A percentile compares a stretch with the other conserved stretches of the same genome.
phyloP scores from a whole-genome alignment of 352 stramenopile species.

The Globisporangium cederbergense region DNA sequence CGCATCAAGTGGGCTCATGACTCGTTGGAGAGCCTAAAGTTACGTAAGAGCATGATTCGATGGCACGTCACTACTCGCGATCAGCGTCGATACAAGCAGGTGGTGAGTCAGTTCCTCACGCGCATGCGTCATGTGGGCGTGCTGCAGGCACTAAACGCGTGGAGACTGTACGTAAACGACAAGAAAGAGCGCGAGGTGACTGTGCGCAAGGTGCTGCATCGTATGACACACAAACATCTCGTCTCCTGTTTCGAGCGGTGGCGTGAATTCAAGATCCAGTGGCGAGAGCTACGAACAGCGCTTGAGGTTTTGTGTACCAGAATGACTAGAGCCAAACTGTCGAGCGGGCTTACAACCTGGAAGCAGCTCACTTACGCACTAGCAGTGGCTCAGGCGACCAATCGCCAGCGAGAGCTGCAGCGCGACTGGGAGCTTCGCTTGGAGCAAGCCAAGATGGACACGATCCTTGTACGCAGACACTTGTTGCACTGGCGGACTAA shows the following conservation, averaged over 20 bases:
- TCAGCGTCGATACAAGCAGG: neutral
- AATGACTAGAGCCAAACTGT: neutral
- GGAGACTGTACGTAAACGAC: constrained; percentile 24
- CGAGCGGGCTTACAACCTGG: constrained; percentile 5
- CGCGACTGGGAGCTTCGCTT: constrained; percentile 24
- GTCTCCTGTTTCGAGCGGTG: constrained; percentile 22
- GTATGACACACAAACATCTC: constrained; percentile 30
- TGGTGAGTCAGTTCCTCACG: constrained; percentile 6
- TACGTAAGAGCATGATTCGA: neutral
- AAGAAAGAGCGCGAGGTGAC: constrained; percentile 23
- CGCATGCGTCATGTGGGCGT: constrained; percentile 34
- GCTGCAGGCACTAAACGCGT: constrained; percentile 49
- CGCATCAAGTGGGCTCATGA: neutral
- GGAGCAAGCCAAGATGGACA: constrained; percentile 20
- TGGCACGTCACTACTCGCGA: constrained; percentile 6
- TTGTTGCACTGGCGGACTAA: constrained; percentile 25
- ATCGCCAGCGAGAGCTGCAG: constrained; percentile 20
- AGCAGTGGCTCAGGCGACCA: constrained; percentile 12
- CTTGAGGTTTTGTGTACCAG: neutral
- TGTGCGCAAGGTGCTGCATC: constrained; percentile 25
- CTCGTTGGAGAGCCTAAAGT: neutral
- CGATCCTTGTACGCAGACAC: constrained; percentile 21
- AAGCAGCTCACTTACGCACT: constrained; percentile 16
- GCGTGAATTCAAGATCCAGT: constrained; percentile 4
- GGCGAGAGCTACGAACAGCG: neutral